A percentile compares a stretch with the other conserved stretches of the same genome.
Evolutionary conservation across 176 grass and related monocot species (phyloP).

Genomic region (Hyparrhenia diplandra): DNA sequence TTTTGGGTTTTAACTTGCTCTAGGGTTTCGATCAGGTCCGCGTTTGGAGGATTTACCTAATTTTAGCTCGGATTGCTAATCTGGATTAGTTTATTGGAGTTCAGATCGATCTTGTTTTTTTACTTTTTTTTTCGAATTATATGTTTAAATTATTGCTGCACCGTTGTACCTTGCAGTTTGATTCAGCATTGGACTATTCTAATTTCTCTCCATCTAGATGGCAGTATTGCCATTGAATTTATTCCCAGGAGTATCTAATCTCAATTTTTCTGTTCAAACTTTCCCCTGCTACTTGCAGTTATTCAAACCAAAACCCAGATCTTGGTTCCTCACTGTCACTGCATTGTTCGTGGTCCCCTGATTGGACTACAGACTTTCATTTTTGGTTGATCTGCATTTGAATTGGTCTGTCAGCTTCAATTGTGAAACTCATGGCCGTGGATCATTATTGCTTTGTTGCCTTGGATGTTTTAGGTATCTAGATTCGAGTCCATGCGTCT

Average conservation of each 20-base stretch:
- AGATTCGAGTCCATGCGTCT: constrained; percentile 12
- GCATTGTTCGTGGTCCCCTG: not conserved
- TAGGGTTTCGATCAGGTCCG: not conserved
- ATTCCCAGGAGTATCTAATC: not conserved
- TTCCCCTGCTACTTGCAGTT: not conserved
- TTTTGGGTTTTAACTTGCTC: constrained; percentile 2
- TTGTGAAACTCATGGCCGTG: not conserved
- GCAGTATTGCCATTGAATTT: not conserved
- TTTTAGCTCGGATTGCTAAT: not conserved
- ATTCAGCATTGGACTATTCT: not conserved
- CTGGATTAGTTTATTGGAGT: not conserved
- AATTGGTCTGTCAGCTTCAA: constrained; percentile 40
- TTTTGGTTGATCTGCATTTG: constrained; percentile 20
- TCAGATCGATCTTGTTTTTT: not conserved
- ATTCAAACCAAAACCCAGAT: not conserved
- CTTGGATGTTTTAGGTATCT: constrained; percentile 22
- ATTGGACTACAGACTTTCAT: not conserved
- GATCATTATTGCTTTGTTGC: not conserved
- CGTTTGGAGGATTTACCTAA: not conserved
- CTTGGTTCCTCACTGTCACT: not conserved
- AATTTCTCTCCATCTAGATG: constrained; percentile 1
- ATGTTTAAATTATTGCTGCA: not conserved
- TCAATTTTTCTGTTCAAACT: not conserved
- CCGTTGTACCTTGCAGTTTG: not conserved
- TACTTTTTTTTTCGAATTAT: not conserved